Evolutionary conservation across 768 basidiomycete genomes (phyloP).

Genomic region (Agrocybe praecox): DNA sequence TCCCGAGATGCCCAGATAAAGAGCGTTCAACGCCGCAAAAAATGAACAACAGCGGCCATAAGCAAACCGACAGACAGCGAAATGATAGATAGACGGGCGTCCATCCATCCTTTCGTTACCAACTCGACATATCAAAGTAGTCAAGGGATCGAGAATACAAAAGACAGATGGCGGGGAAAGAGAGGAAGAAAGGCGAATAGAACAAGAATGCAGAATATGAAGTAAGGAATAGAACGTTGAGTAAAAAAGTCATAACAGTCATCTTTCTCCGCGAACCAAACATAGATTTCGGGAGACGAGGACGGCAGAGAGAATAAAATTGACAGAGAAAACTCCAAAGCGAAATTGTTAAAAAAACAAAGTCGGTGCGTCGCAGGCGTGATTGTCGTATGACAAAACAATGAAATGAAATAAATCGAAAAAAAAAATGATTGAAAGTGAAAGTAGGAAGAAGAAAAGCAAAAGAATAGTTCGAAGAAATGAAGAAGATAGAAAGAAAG

Average conservation of each 20-base stretch:
- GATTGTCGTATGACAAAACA: background rate
- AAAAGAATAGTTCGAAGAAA: background rate
- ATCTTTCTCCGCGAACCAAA: no score
- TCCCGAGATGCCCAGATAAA: no score
- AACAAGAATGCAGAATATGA: background rate
- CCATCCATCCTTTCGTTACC: no score
- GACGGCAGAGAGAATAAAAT: no score
- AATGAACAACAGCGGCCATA: no score
- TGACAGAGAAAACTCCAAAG: background rate
- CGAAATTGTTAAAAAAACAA: background rate
- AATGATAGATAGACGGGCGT: no score
- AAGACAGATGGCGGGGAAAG: background rate
- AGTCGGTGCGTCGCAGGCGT: background rate
- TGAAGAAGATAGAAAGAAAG: slow-evolving; percentile 1
- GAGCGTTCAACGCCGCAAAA: no score
- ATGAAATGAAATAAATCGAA: background rate
- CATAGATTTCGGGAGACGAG: no score
- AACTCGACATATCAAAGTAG: no score
- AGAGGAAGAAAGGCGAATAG: background rate
- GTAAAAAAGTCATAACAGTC: no score
- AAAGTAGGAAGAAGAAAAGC: slow-evolving; percentile 14
- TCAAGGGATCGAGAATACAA: background rate
- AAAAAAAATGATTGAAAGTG: background rate
- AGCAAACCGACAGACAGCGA: no score
- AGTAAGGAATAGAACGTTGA: background rate